A percentile compares a stretch with the other conserved stretches of the same genome.
Conservation (phyloP, 73 alveolate species). For the Blepharisma japonicum region DNA sequence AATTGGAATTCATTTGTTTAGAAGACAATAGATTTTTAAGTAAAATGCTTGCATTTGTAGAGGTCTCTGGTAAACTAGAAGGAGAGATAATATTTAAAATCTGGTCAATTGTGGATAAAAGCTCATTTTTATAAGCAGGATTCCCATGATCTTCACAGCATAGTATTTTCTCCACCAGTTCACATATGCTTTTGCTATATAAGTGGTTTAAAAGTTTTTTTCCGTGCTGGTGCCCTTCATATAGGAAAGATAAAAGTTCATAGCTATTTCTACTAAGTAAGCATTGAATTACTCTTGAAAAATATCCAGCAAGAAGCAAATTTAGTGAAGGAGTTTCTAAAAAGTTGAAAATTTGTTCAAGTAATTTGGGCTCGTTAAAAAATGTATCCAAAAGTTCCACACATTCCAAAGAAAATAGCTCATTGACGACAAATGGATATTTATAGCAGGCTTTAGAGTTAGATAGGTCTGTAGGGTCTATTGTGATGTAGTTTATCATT, state of each 20-base stretch:
- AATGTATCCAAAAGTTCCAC: neutral
- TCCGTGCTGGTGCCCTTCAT: neutral
- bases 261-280: neutral
- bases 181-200: neutral
- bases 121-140: slow-evolving; percentile 11
- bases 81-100: neutral
- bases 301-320: slow-evolving; percentile 1
- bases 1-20: neutral
- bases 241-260: neutral
- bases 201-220: neutral
- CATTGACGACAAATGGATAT: neutral
- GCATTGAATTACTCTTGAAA: neutral
- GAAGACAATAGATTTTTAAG: neutral
- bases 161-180: neutral
- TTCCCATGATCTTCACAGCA: slow-evolving; percentile 26
- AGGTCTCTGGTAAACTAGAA: neutral
- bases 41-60: neutral
- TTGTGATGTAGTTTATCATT: neutral
- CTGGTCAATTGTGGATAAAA: neutral
- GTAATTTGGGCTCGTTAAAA: neutral
- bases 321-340: neutral
- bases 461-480: neutral
- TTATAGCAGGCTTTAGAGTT: neutral
- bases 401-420: neutral
- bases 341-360: slow-evolving; percentile 3